Evolutionary conservation across 805 yeast species (phyloP).

Genomic region (Clavispora asparagi): DNA sequence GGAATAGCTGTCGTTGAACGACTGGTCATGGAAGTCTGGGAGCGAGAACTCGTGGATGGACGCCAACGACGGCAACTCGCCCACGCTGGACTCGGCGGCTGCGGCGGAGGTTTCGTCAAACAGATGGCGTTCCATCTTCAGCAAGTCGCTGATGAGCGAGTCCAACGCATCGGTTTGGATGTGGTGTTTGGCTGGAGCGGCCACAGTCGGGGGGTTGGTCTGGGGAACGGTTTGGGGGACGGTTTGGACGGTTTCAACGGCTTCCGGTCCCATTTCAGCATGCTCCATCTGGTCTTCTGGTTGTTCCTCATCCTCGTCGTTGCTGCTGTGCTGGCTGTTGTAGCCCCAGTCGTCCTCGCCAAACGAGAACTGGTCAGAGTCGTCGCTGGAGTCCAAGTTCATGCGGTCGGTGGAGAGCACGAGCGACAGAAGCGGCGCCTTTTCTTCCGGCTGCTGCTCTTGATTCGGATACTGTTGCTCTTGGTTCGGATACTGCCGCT

Average conservation of each 20-base stretch:
- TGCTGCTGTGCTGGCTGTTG: constrained; percentile 18
- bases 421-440: constrained; percentile 4
- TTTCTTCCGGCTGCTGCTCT: too few relatives aligned
- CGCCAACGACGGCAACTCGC: constrained; percentile 19
- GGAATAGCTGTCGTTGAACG: constrained; percentile 4
- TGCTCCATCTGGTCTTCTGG: not conserved
- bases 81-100: not conserved
- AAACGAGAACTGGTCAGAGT: constrained; percentile 1
- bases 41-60: constrained; percentile 20
- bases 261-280: too few relatives aligned
- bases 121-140: constrained; percentile 15
- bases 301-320: constrained; percentile 1
- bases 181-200: not conserved
- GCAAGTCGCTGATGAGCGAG: constrained; percentile 32
- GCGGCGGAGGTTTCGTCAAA: not conserved
- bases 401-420: constrained; percentile 13
- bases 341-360: constrained; percentile 21
- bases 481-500: too few relatives aligned
- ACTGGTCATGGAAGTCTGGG: constrained; percentile 24
- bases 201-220: too few relatives aligned
- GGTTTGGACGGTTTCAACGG: too few relatives aligned
- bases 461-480: too few relatives aligned
- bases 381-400: constrained; percentile 6
- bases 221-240: too few relatives aligned
- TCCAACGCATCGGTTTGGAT: constrained; percentile 29